Base-by-base conservation (phyloP, 108 stramenopile species). In the Pseudonitzschia pungens region DNA sequence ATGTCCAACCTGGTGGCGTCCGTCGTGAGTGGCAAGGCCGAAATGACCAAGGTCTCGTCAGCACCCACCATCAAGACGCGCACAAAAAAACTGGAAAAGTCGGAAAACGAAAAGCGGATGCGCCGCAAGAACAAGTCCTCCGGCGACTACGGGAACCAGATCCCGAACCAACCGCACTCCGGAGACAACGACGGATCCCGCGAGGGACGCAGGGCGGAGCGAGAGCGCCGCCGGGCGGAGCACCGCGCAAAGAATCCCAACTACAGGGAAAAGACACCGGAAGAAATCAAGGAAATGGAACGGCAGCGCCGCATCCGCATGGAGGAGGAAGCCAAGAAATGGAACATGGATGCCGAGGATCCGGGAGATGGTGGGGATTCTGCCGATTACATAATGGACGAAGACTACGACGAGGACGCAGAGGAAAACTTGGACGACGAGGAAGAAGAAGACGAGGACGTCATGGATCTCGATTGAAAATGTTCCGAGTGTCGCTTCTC, bases 201-300 rank as follows among this genome's bases (percentile, higher is more conserved):
- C 22, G 92, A 91, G 63, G 92, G 90, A n/a, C 83, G 92, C 43
- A 73, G 68, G 33, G 80, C 89, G 6, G 92, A 94, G 79, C 81
- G 92, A n/a, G 92, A 94, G 31, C 84, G 89, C 12, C 84, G 90
- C 63, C 78, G 92, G 21, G 86, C 77, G 15, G 89, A 94, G 45
- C 92, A 94, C 66, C 73, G 81, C 29, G 68, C 66, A 15, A 70
- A 83, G 22, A 87, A 94, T 62, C 82, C 82, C n/a, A 83, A 91
- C 71, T 79, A 80, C 32, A 71, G 78, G 56, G 84, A 82, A 45
- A 91, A 91, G 77, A 91, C 92, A 33, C 92, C 92, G 22, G 92
- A 94, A 69, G 92, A 94, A 72, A 85, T 90, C 36, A 86, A 86
- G 24, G 92, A 94, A 77, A 89, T 91, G 77, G 92, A 94, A 75